Evolutionary conservation across 306 rosid genomes (phyloP), one percentile per base, ranked within the genome.

Genomic region (Pterocarpus macrocarpus): DNA sequence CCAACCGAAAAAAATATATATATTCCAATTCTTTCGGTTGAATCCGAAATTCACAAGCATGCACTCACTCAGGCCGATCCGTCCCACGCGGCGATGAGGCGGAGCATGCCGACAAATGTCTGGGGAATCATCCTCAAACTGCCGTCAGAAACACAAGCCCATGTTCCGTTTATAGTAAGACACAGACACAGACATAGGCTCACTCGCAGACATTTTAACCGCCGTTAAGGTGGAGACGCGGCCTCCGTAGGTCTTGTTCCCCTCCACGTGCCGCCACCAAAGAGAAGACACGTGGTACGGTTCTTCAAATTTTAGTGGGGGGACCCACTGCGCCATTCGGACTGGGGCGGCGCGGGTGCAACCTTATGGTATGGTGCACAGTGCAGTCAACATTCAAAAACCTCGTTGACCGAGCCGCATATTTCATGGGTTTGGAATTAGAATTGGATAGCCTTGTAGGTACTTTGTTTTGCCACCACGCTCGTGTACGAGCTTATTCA

Each of bases 341-440:
- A 61, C 39, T 30, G 67, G 79, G 83, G 86, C 82, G 85, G 76
- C 83, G 76, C 86, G 72, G 32, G 55, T 15, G 56, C 45, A 8
- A 7, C 5, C 7, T 4, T 53, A 11, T 36, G 17, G 57, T 34
- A 5, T 45, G 39, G 64, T 38, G 3, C 10, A 33, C 17, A 28
- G 35, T 4, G 64, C 69, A 81, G 91, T 90, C 94, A 90, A 84
- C 69, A 4, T 16, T 90, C 86, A 84, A 80, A 69, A 22, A 15
- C 72, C 59, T 85, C 43, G 81, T 82, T 84, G 87, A 90, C 90
- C 28, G 83, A 47, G 73, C 75, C 85, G 59, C 71, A 78, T 80
- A 79, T 70, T 71, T 61, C 62, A 30, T 47, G 67, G 13, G 8
- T 36, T 13, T n/a, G 17, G 2, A 15, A 11, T 17, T 7, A 47